Conservation (phyloP, 768 basidiomycete species). For the Tremella fuciformis region DNA sequence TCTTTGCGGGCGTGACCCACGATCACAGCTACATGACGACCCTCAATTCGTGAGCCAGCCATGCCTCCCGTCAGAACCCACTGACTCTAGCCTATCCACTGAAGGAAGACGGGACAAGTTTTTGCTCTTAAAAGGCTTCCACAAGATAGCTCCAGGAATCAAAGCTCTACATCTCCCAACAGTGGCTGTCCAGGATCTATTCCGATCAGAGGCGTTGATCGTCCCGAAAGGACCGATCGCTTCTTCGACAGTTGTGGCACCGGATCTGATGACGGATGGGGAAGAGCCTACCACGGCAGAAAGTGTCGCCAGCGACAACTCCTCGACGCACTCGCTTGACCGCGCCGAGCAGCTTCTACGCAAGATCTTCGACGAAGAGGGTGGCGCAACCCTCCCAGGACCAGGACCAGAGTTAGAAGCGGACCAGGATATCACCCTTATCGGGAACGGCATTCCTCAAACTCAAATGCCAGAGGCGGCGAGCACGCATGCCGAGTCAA, state of each 20-base stretch:
- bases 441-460: too few relatives aligned
- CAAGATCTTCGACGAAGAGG: neutral
- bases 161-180: neutral
- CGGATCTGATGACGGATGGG: neutral
- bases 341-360: neutral
- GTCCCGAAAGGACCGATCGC: neutral
- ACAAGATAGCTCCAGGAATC: neutral
- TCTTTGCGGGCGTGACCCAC: neutral
- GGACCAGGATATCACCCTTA: too few relatives aligned
- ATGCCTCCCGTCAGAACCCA: neutral
- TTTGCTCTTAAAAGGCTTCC: neutral
- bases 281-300: neutral
- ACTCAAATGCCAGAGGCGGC: too few relatives aligned
- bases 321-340: slow-evolving; percentile 4
- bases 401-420: too few relatives aligned
- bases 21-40: neutral
- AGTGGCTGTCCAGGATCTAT: neutral
- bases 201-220: neutral
- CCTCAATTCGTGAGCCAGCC: neutral
- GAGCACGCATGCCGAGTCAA: too few relatives aligned
- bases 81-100: neutral
- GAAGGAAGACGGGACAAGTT: neutral
- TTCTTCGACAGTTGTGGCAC: neutral
- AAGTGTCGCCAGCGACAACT: neutral
- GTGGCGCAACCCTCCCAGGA: neutral